Evolutionary conservation across 2,329 filamentous ascomycete genomes (phyloP), one percentile per base, ranked within the genome.

Genomic region (Septoria linicola): DNA sequence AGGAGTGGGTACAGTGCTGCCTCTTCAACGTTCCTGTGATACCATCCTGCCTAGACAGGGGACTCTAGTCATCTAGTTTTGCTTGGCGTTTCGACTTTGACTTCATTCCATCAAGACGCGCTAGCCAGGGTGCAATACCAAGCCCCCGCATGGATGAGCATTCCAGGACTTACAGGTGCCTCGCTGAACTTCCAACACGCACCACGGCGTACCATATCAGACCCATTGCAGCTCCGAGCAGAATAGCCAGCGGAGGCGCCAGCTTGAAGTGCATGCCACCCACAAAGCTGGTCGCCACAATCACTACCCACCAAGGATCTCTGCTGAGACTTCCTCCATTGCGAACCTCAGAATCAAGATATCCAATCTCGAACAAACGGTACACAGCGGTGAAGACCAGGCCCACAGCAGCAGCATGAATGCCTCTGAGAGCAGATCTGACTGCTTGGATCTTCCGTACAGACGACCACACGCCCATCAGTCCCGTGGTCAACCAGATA

Each of bases 301-400:
- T 67, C n/a, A 73, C 72, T 0, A 74, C 71, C 72, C 72, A 75
- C 71, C 68, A 75, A 1, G 72, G 70, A 59, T 75, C 72, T 3
- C 55, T 40, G 1, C 66, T 70, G 46, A 75, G 55, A 51, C 64
- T 68, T 34, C 60, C 64, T 4, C 72, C 71, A 40, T 62, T 53
- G 17, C 57, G 66, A 6, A 59, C 59, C 16, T 72, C 63, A 3
- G 66, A 63, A 17, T 70, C 71, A 34, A 74, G 36, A 55, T 72
- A 74, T 1, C 72, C 72, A 53, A 73, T 73, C 54, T 73, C 67
- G 67, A 72, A 74, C 2, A 75, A 63, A 6, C 71, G 55, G 40
- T 74, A 75, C 17, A 75, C 72, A 10, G 73, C 72, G 1, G 72
- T 73, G 44, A 72, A 74, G 0, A 75, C 70, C 25, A 75, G 47